phyloP scores from a whole-genome alignment of 1,284 basidiomycete genomes.

The Afroboletus lepidellus region DNA sequence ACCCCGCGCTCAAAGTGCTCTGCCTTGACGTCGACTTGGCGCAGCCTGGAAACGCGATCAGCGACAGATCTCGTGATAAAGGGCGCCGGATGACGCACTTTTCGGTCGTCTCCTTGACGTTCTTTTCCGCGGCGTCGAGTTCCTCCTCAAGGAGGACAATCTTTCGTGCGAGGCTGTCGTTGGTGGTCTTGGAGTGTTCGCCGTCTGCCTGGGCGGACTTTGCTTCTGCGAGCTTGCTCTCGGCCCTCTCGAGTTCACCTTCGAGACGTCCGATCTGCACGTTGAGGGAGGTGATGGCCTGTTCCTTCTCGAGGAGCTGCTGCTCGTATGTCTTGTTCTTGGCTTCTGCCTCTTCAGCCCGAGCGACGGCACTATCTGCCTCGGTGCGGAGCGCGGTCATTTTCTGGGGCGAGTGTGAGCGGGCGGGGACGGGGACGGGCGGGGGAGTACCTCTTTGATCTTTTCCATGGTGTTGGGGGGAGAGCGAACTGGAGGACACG shows the following conservation, averaged over 20 bases:
- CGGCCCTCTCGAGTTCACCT: slow-evolving; percentile 72
- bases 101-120: slow-evolving; percentile 94
- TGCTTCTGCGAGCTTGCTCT: slow-evolving; percentile 68
- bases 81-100: slow-evolving; percentile 63
- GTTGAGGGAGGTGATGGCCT: slow-evolving; percentile 82
- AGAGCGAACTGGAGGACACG: background rate
- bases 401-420: slow-evolving; percentile 48
- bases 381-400: slow-evolving; percentile 75
- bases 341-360: slow-evolving; percentile 83
- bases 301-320: slow-evolving; percentile 79
- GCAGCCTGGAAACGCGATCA: slow-evolving; percentile 58
- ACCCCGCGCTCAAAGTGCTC: slow-evolving; percentile 98
- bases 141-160: slow-evolving; percentile 93
- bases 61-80: slow-evolving; percentile 15
- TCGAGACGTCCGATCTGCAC: slow-evolving; percentile 78
- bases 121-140: slow-evolving; percentile 95
- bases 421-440: background rate
- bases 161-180: slow-evolving; percentile 82
- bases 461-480: slow-evolving; percentile 56
- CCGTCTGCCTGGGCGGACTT: slow-evolving; percentile 75
- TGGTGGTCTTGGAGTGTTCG: slow-evolving; percentile 72
- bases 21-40: slow-evolving; percentile 98
- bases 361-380: slow-evolving; percentile 77
- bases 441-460: slow-evolving; percentile 60
- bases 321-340: slow-evolving; percentile 87